Base-by-base conservation (phyloP, 2,329 filamentous ascomycete species). In the Triangularia verruculosa region DNA sequence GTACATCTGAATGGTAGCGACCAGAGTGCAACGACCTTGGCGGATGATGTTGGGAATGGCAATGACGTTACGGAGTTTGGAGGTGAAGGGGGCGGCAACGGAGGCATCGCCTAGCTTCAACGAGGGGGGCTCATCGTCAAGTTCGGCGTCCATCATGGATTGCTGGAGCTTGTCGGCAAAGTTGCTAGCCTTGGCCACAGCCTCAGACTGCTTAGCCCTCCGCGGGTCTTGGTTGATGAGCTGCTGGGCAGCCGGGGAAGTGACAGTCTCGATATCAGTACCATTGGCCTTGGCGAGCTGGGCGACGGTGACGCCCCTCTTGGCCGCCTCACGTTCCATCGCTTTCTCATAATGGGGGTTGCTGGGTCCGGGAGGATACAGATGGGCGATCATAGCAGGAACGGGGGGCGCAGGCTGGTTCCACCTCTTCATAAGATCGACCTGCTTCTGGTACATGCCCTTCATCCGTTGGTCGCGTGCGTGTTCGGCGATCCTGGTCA, bases 1-100 rank as follows among this genome's bases (percentile, higher is more conserved):
- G 87, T 99, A 99, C 94, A 99, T 99, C 82, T 99, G 95, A 69
- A 99, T 98, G 0, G 95, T 99, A 30, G 95, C 95, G 61, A 99
- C 95, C 20, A 99, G 87, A 7, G 95, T 99, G 81, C 95, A 99
- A 67, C 95, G 91, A 63, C 95, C 95, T 80, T 99, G 95, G 64
- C 95, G 91, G 73, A 99, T 95, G 72, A 99, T 99, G 80, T 99
- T 99, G 59, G 95, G 94, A 64, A 99, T 93, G 39, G 95, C 95
- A 71, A 99, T 87, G 64, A 99, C 95, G 73, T 99, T 97, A 70
- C 93, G 91, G 52, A 99, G 86, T 80, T 99, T 99, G 75, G 92
- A 97, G 0, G 95, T 99, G 77, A 99, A 99, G 0, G 95, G 95
- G 0, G 95, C 95, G 47, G 95, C 95, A 61, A 98, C 94, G 0